Conservation (phyloP, 1,284 basidiomycete genomes). For the Malassezia slooffiae region DNA sequence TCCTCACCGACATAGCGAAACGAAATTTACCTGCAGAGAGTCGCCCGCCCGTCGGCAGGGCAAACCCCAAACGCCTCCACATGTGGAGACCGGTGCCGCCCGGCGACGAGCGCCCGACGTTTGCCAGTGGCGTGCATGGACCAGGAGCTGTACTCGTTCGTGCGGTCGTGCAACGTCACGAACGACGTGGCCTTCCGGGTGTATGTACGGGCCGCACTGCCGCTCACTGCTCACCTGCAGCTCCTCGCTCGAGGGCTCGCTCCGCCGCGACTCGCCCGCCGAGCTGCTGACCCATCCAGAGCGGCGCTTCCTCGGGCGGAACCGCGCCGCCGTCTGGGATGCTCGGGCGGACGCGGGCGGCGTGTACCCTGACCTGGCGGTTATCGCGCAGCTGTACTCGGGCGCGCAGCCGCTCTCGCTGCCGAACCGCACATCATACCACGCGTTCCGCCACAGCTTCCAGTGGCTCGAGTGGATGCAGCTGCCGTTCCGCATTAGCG, state of each 20-base stretch:
- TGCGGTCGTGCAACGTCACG: slow-evolving; percentile 30
- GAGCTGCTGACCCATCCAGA: slow-evolving; percentile 9
- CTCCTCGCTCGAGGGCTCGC: slow-evolving; percentile 28
- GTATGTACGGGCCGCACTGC: background rate
- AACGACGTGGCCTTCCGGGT: slow-evolving; percentile 26
- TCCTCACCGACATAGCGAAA: too few relatives aligned
- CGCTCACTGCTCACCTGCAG: slow-evolving; percentile 2
- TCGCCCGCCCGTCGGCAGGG: too few relatives aligned
- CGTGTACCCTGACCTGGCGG: slow-evolving; percentile 72
- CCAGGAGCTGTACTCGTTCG: slow-evolving; percentile 40
- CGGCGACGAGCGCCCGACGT: too few relatives aligned
- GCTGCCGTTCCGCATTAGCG: slow-evolving; percentile 78
- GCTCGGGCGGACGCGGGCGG: slow-evolving; percentile 46
- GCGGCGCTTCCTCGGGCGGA: background rate
- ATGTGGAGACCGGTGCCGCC: too few relatives aligned
- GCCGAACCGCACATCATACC: slow-evolving; percentile 80
- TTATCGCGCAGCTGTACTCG: slow-evolving; percentile 77
- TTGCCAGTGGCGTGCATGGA: too few relatives aligned
- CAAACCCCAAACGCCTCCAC: too few relatives aligned
- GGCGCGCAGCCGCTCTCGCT: slow-evolving; percentile 86
- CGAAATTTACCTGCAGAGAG: too few relatives aligned
- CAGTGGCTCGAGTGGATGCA: slow-evolving; percentile 87
- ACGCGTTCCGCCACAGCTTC: slow-evolving; percentile 57
- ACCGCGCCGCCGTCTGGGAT: background rate
- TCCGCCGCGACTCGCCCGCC: slow-evolving; percentile 18